Evolutionary conservation across 1,139 yeast species (phyloP).

Genomic region (Pichia sp.): DNA sequence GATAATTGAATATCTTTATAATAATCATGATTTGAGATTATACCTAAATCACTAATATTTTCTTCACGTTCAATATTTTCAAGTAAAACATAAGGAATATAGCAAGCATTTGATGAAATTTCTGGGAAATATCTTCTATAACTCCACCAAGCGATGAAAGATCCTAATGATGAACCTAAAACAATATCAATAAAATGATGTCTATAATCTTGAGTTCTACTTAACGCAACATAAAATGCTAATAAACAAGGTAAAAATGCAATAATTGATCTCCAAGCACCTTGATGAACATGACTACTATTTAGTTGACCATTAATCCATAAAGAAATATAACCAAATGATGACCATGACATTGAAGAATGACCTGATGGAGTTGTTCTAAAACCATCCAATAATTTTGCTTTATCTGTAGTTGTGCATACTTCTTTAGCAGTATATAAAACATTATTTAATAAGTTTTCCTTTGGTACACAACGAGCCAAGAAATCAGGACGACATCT

Average conservation of each 20-base stretch:
- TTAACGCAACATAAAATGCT: conserved; percentile 51
- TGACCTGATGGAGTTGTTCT: conserved; percentile 83
- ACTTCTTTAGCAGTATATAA: conserved; percentile 46
- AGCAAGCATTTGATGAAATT: conserved; percentile 20
- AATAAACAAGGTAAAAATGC: conserved; percentile 33
- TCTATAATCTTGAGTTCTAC: conserved; percentile 67
- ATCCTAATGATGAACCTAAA: conserved; percentile 51
- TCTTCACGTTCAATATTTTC: conserved; percentile 8
- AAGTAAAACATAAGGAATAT: conserved; percentile 25
- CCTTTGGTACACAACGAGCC: conserved; percentile 55
- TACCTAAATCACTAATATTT: too few relatives aligned
- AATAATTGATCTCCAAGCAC: conserved; percentile 33
- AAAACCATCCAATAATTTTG: conserved; percentile 54
- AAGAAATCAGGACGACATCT: conserved; percentile 77
- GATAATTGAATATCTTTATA: conserved; percentile 12
- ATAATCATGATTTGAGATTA: conserved; percentile 14
- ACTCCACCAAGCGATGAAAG: conserved; percentile 39
- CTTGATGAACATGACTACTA: conserved; percentile 30
- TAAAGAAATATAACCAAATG: conserved; percentile 53
- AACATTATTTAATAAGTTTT: conserved; percentile 33
- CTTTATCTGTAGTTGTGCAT: conserved; percentile 38
- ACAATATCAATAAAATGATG: conserved; percentile 69
- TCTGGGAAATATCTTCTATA: conserved; percentile 41
- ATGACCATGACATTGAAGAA: conserved; percentile 62
- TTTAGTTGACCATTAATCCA: conserved; percentile 60